Base-by-base conservation (phyloP, 352 stramenopile species). In the Phytophthora cactorum region DNA sequence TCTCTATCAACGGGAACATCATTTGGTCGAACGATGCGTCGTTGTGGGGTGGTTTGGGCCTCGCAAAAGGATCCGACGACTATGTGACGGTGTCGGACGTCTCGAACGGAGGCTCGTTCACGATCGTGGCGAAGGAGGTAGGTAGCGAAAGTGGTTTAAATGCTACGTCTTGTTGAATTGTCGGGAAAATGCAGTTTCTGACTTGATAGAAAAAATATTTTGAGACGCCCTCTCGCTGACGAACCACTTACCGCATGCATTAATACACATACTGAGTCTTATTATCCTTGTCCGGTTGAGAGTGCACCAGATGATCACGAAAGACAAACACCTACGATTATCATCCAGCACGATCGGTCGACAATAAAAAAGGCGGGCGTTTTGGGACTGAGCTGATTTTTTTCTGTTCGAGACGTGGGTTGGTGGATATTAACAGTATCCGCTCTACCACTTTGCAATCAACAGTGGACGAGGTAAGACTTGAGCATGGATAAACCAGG, bases 1-100 rank as follows among this genome's bases (percentile, higher is more conserved):
- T 80, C 44, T 70, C 53, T 28, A 72, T 80, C 39, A 80, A 80
- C 38, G 58, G 57, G 11, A 64, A 67, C 41, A 66, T 41, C 8
- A 58, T 79, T 47, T 80, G 68, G 72, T 38, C 67, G 8, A 60
- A 63, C 31, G 55, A 65, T 11, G 8, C 31, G 39, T 31, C 60
- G 3, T 65, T 27, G 39, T 72, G 34, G 59, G 52, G 28, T 31
- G 59, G 27, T 2, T 71, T 63, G 31, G 70, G 59, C 17, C 34
- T 44, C 6, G 66, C 52, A 0, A 63, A 8, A 2, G 51, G 49
- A 1, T 71, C 69, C 9, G 50, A 61, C 3, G 51, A 74, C 34
- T 77, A 62, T 29, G 64, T 77, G 47, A 70, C 64, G 15, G 69
- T 74, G 54, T 57, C 49, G 10, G 52, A 58, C 5, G 52, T 58